These are phyloP conservation scores for Rehmannia glutinosa DNA, from an alignment of 257 asterid species.

Conservation along the genomic window DNA sequence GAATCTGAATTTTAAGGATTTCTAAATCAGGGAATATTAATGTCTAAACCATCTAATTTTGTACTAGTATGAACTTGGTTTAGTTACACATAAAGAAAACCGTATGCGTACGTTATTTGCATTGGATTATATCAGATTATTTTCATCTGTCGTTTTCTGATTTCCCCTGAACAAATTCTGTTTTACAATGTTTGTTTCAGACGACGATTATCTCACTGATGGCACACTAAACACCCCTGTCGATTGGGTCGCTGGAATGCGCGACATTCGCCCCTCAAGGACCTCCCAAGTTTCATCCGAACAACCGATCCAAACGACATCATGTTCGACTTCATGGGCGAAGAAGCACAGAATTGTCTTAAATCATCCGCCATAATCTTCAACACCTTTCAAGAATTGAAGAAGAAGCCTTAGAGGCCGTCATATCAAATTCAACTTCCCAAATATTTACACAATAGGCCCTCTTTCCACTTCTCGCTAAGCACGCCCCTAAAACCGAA, in stretches of 20 bases:
- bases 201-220: constrained; percentile 40
- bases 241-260: constrained; percentile 55
- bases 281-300: constrained; percentile 47
- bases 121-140: too few relatives aligned
- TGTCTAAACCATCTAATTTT: not conserved
- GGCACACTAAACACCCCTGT: constrained; percentile 43
- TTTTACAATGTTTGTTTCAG: constrained; percentile 10
- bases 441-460: constrained; percentile 40
- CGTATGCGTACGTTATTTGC: too few relatives aligned
- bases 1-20: not conserved
- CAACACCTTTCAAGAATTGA: constrained; percentile 52
- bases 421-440: constrained; percentile 34
- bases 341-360: constrained; percentile 40
- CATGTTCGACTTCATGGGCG: constrained; percentile 44
- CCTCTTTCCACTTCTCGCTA: constrained; percentile 41
- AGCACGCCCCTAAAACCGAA: constrained; percentile 12
- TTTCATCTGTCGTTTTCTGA: not conserved
- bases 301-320: constrained; percentile 58
- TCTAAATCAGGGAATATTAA: not conserved
- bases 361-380: constrained; percentile 42
- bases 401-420: constrained; percentile 28
- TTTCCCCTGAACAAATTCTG: not conserved
- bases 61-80: not conserved
- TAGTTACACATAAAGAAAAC: not conserved
- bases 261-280: constrained; percentile 34